Evolutionary conservation across 2,329 filamentous ascomycete species (phyloP).

Genomic region (Fusarium incarnatum): DNA sequence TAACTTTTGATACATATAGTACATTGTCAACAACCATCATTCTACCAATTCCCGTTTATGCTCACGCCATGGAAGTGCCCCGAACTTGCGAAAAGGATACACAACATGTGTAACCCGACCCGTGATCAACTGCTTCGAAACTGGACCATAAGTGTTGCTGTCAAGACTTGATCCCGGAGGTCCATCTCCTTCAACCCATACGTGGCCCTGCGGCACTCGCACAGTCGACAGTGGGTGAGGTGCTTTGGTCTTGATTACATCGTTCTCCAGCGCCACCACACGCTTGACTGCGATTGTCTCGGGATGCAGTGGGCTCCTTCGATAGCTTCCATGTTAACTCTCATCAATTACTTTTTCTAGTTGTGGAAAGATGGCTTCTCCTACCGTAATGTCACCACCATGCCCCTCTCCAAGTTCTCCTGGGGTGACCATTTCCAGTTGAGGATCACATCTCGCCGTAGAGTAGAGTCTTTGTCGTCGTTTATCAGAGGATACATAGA

Average conservation of each 20-base stretch:
- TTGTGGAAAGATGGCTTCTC: slow-evolving; percentile 32
- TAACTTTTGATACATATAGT: slow-evolving; percentile 1
- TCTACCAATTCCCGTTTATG: slow-evolving; percentile 51
- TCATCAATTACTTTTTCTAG: background rate
- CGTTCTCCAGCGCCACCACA: slow-evolving; percentile 83
- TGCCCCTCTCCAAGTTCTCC: slow-evolving; percentile 72
- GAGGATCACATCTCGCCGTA: slow-evolving; percentile 66
- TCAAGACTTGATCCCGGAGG: slow-evolving; percentile 77
- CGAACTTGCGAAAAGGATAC: slow-evolving; percentile 72
- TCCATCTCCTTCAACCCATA: slow-evolving; percentile 96
- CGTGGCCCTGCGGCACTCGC: slow-evolving; percentile 81
- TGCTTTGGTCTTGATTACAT: slow-evolving; percentile 74
- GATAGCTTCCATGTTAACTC: slow-evolving; percentile 10
- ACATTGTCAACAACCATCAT: slow-evolving; percentile 1
- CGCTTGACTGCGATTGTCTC: slow-evolving; percentile 81
- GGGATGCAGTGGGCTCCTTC: slow-evolving; percentile 77
- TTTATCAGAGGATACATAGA: slow-evolving; percentile 87
- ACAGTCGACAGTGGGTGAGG: slow-evolving; percentile 69
- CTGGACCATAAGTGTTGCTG: slow-evolving; percentile 90
- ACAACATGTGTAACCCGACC: slow-evolving; percentile 80
- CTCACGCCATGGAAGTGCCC: slow-evolving; percentile 69
- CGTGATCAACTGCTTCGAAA: slow-evolving; percentile 78
- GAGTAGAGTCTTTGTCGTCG: slow-evolving; percentile 69
- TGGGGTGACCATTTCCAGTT: slow-evolving; percentile 70
- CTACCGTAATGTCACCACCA: slow-evolving; percentile 79